A percentile compares a stretch with the other conserved stretches of the same genome.
These are phyloP conservation scores for Tolypocladium inflatum DNA, from an alignment of 2,329 filamentous ascomycete species.

Conservation along the genomic window DNA sequence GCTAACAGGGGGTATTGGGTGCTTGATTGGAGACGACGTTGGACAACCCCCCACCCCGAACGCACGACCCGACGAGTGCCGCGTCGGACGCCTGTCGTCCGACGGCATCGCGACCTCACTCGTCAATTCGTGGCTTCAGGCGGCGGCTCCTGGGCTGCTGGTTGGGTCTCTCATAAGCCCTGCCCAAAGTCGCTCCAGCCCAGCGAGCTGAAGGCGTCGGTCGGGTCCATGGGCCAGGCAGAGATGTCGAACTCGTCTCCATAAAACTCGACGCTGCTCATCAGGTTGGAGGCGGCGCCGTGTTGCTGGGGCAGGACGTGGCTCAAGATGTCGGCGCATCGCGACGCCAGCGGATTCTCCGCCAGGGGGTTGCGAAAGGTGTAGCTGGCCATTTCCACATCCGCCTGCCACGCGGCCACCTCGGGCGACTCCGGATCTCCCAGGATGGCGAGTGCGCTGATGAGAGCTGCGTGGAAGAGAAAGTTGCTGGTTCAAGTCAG, in stretches of 20 bases:
- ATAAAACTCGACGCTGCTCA: not conserved
- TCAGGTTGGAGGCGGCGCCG: not conserved
- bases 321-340: conserved; percentile 18
- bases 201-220: conserved; percentile 3
- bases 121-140: not conserved
- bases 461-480: conserved; percentile 20
- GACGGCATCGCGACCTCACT: not conserved
- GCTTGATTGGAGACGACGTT: not conserved
- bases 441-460: conserved; percentile 16
- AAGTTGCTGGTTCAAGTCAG: conserved; percentile 11
- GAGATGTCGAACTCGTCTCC: conserved; percentile 8
- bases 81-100: not conserved
- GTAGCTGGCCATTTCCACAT: conserved; percentile 16
- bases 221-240: conserved; percentile 10
- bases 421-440: conserved; percentile 15
- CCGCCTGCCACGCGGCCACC: conserved; percentile 14
- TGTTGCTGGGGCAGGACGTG: conserved; percentile 11
- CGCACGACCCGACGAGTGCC: not conserved
- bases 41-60: not conserved
- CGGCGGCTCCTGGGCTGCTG: not conserved
- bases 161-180: not conserved
- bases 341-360: conserved; percentile 13
- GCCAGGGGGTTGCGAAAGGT: conserved; percentile 13
- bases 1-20: not conserved
- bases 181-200: conserved; percentile 4